phyloP scores from a whole-genome alignment of 1,284 basidiomycete genomes.

The Fomitopsis betulina region DNA sequence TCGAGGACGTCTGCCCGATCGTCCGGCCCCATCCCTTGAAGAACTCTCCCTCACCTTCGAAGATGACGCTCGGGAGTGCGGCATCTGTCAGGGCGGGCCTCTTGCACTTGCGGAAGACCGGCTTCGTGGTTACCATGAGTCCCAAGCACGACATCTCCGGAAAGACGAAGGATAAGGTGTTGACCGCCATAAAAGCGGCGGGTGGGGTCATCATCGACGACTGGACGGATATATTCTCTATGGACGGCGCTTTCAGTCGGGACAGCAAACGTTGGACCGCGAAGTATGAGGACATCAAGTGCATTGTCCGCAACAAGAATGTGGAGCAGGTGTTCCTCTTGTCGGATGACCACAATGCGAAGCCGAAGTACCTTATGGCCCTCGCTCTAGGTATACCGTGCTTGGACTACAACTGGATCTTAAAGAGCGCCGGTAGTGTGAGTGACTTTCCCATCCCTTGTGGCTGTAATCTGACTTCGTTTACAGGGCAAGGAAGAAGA shows the following conservation, averaged over 20 bases:
- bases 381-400: slow-evolving; percentile 85
- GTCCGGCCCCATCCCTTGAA: slow-evolving; percentile 25
- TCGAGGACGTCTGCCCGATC: slow-evolving; percentile 38
- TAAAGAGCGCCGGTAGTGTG: slow-evolving; percentile 38
- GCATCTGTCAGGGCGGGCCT: slow-evolving; percentile 27
- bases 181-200: slow-evolving; percentile 40
- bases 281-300: slow-evolving; percentile 41
- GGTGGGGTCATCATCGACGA: slow-evolving; percentile 65
- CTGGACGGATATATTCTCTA: slow-evolving; percentile 61
- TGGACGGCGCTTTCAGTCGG: slow-evolving; percentile 43
- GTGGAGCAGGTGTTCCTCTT: slow-evolving; percentile 65
- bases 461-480: neutral
- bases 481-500: slow-evolving; percentile 31
- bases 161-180: slow-evolving; percentile 34
- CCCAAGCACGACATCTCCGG: slow-evolving; percentile 15
- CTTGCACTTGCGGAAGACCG: slow-evolving; percentile 39
- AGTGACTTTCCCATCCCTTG: neutral
- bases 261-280: slow-evolving; percentile 50
- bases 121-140: slow-evolving; percentile 32
- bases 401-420: slow-evolving; percentile 60
- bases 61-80: slow-evolving; percentile 26
- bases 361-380: slow-evolving; percentile 77
- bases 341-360: slow-evolving; percentile 59
- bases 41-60: slow-evolving; percentile 44
- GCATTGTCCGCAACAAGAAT: slow-evolving; percentile 31